Evolutionary conservation across 352 stramenopile genomes (phyloP), one percentile per base, ranked within the genome.

Genomic region (Aphanomyces stellatus): DNA sequence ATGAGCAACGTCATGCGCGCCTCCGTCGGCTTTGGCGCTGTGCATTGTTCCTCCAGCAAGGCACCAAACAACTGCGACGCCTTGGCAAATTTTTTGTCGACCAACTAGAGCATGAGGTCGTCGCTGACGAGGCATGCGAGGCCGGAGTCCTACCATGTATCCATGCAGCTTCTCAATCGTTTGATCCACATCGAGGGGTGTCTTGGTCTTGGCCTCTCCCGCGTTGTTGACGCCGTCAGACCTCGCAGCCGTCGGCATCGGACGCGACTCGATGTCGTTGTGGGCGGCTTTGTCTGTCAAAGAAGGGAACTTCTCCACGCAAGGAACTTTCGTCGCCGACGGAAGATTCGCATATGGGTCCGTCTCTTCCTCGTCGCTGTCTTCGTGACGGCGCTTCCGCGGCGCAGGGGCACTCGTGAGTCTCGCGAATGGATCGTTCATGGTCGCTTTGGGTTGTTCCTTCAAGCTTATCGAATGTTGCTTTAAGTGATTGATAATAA

Each of bases 1-100:
- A 88, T 55, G 48, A 91, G 87, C n/a, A 82, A 15, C 1, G 68
- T 59, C 51, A 73, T 76, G 8, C 57, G 83, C 22, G 77, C 72
- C 0, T 65, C 59, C 19, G 25, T 13, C 24, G 30, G 46, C 7
- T 33, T 27, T 5, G 8, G 7, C 41, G 28, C 5, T 1, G 65
- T 76, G 53, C 89, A 69, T 24, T 82, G 71, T 30, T 86, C 74
- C 6, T 25, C 34, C 33, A 90, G 55, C 17, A 91, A 71, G 25
- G 76, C 76, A 2, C 63, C 67, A 43, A 91, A 85, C 13, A 93
- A 74, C 30, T 43, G 40, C n/a, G 73, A 80, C 3, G 84, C 82
- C 62, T 91, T 90, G 17, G 72, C 22, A 49, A 91, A 91, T 57
- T 91, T 91, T 71, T 90, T 90, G 74, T 84, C 77, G 1, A 88